A percentile compares a stretch with the other conserved stretches of the same genome.
Evolutionary conservation across 2,329 filamentous ascomycete genomes (phyloP).

Genomic region (Exophiala bonariae): DNA sequence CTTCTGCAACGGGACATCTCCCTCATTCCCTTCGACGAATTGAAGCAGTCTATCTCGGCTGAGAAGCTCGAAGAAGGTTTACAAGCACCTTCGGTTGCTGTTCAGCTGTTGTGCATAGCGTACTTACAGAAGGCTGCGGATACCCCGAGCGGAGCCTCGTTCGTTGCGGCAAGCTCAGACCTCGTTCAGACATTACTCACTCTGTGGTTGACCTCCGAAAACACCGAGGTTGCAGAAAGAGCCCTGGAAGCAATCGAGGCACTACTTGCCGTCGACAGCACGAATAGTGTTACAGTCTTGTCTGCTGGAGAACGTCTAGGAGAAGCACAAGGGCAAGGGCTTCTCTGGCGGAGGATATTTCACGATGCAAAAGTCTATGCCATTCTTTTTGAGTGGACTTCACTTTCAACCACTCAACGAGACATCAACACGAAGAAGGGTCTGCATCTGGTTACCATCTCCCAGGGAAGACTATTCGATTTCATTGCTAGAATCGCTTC

Average conservation of each 20-base stretch:
- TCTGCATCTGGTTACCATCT: slow-evolving; percentile 55
- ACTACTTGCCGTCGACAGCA: slow-evolving; percentile 53
- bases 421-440: slow-evolving; percentile 40
- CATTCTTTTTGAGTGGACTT: slow-evolving; percentile 52
- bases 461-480: slow-evolving; percentile 61
- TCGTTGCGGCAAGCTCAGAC: slow-evolving; percentile 57
- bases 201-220: slow-evolving; percentile 58
- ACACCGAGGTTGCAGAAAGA: slow-evolving; percentile 56
- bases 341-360: slow-evolving; percentile 64
- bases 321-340: slow-evolving; percentile 46
- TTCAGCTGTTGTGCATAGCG: slow-evolving; percentile 58
- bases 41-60: slow-evolving; percentile 48
- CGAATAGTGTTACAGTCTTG: slow-evolving; percentile 31
- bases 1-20: slow-evolving; percentile 52
- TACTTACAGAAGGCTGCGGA: slow-evolving; percentile 57
- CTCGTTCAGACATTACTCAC: slow-evolving; percentile 56
- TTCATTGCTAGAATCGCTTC: slow-evolving; percentile 55
- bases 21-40: slow-evolving; percentile 51
- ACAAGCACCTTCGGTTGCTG: slow-evolving; percentile 48
- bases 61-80: slow-evolving; percentile 59
- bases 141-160: slow-evolving; percentile 55
- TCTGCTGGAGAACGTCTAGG: slow-evolving; percentile 27
- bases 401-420: slow-evolving; percentile 38
- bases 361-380: slow-evolving; percentile 60
- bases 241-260: slow-evolving; percentile 54